These are phyloP conservation scores for Cronartium quercuum DNA, from an alignment of 1,284 basidiomycete species.

Conservation along the genomic window DNA sequence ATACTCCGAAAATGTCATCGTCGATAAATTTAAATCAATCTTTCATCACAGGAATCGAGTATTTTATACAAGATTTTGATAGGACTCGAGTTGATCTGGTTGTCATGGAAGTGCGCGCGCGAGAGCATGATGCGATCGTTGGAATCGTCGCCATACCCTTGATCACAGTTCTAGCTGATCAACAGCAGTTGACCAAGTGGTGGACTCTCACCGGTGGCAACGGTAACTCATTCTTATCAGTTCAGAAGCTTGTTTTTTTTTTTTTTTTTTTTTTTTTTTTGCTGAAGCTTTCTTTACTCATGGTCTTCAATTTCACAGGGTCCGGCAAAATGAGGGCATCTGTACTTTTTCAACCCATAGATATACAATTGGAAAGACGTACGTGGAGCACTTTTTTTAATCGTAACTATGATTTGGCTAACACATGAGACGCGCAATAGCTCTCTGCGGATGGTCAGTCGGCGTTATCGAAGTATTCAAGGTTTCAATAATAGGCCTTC, in stretches of 20 bases:
- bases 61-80: background rate
- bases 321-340: background rate
- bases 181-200: background rate
- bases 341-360: background rate
- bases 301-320: background rate
- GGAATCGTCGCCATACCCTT: background rate
- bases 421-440: background rate
- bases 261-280: no score
- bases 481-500: background rate
- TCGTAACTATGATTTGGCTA: background rate
- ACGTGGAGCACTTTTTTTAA: background rate
- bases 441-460: background rate
- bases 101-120: background rate
- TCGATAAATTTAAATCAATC: background rate
- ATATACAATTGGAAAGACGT: conserved; percentile 2
- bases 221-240: background rate
- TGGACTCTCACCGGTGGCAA: background rate
- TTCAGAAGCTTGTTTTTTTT: no score
- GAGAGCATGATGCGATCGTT: background rate
- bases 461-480: background rate
- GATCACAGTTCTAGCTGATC: background rate
- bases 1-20: no score
- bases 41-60: background rate
- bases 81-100: background rate
- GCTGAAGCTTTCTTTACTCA: no score